A percentile compares a stretch with the other conserved stretches of the same genome.
Evolutionary conservation across 768 basidiomycete genomes (phyloP).

Genomic region (Leccinum longicurvipes): DNA sequence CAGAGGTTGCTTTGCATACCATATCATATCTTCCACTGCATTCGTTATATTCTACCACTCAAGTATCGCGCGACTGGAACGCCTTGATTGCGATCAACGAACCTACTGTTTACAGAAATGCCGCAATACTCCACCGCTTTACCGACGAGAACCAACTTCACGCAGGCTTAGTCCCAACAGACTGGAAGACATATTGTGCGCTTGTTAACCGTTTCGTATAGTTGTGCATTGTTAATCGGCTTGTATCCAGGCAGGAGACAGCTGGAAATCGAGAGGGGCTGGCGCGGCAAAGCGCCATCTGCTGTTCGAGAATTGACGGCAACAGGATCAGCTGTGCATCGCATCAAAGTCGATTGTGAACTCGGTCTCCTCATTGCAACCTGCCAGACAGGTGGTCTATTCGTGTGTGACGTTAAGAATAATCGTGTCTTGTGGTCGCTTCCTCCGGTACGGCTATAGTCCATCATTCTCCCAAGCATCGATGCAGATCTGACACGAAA

Average conservation of each 20-base stretch:
- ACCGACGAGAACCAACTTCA: constrained; percentile 33
- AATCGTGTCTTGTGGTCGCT: constrained; percentile 62
- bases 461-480: not conserved
- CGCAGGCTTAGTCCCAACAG: constrained; percentile 28
- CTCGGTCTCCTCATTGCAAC: constrained; percentile 61
- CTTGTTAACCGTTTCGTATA: not conserved
- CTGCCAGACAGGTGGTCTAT: constrained; percentile 49
- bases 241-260: constrained; percentile 43
- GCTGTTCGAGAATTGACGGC: constrained; percentile 32
- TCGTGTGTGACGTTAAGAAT: constrained; percentile 52
- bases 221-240: constrained; percentile 10
- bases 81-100: constrained; percentile 47
- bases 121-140: constrained; percentile 52
- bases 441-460: constrained; percentile 37
- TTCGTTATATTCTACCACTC: constrained; percentile 35
- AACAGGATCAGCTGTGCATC: constrained; percentile 49
- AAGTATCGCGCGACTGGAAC: constrained; percentile 46
- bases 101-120: constrained; percentile 52
- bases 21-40: constrained; percentile 49
- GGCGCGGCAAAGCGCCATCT: constrained; percentile 52
- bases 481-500: constrained; percentile 2
- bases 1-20: constrained; percentile 53
- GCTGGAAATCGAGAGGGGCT: constrained; percentile 44
- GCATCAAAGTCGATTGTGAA: constrained; percentile 73
- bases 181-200: constrained; percentile 65